A percentile compares a stretch with the other conserved stretches of the same genome.
phyloP scores from a whole-genome alignment of 768 basidiomycete genomes.

The Phallus indusiatus region DNA sequence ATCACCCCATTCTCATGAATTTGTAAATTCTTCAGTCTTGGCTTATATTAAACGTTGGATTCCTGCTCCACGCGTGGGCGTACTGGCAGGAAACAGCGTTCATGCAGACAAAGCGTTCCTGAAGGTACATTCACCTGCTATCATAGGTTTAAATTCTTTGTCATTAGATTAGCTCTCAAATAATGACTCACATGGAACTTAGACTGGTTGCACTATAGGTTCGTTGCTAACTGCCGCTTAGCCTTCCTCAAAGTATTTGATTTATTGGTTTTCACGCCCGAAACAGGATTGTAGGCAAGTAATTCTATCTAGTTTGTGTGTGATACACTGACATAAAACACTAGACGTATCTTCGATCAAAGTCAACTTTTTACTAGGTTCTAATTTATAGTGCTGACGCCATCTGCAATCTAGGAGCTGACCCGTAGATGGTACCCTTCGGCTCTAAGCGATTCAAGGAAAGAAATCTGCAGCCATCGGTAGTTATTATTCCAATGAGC shows the following conservation, averaged over 20 bases:
- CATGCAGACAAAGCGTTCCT: slow-evolving; percentile 74
- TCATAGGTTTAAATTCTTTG: slow-evolving; percentile 22
- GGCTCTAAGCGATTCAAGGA: slow-evolving; percentile 13
- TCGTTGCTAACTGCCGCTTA: slow-evolving; percentile 2
- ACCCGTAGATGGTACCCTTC: slow-evolving; percentile 62
- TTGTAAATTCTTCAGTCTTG: slow-evolving; percentile 53
- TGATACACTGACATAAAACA: neutral
- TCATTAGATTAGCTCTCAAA: neutral
- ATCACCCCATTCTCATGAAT: slow-evolving; percentile 53
- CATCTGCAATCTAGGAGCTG: slow-evolving; percentile 43
- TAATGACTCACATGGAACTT: slow-evolving; percentile 17
- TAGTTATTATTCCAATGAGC: slow-evolving; percentile 18
- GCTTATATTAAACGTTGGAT: slow-evolving; percentile 82
- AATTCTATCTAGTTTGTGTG: neutral
- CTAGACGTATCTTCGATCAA: slow-evolving; percentile 81
- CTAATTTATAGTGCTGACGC: neutral
- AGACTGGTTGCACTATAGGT: slow-evolving; percentile 80
- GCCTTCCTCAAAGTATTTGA: neutral
- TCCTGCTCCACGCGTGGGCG: slow-evolving; percentile 48
- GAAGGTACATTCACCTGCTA: slow-evolving; percentile 67
- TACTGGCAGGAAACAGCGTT: slow-evolving; percentile 84
- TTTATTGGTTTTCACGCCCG: neutral
- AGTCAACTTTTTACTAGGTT: slow-evolving; percentile 24
- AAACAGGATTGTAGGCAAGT: slow-evolving; percentile 60
- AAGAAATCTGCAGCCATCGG: slow-evolving; percentile 48